These are phyloP conservation scores for Picea sitchensis DNA, from an alignment of 75 land plant species.

Conservation along the genomic window DNA sequence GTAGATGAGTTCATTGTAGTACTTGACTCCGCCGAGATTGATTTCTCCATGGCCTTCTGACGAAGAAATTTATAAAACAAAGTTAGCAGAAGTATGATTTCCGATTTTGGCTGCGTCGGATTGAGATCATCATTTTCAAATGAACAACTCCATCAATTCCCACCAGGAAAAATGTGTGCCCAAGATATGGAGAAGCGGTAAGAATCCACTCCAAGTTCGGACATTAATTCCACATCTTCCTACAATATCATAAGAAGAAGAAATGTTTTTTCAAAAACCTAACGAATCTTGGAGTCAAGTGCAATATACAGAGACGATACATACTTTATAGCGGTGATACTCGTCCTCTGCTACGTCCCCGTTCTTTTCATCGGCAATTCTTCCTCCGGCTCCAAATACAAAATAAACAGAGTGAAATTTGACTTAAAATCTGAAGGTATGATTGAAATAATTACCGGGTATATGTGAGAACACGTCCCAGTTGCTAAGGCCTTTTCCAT, in stretches of 20 bases:
- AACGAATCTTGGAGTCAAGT: not conserved
- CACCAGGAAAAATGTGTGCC: conserved; percentile 59
- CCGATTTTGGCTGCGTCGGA: no score
- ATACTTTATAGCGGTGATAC: conserved; percentile 36
- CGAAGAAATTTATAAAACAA: no score
- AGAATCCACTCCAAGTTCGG: conserved; percentile 50
- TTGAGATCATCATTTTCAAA: no score
- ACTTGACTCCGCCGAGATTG: conserved; percentile 24
- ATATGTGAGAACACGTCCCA: conserved; percentile 44
- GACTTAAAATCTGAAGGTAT: no score
- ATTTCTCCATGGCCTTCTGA: conserved; percentile 25
- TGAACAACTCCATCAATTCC: not conserved
- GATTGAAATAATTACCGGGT: conserved; percentile 20
- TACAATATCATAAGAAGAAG: conserved; percentile 2
- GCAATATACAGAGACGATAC: no score
- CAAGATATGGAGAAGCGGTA: conserved; percentile 70
- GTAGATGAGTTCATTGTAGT: conserved; percentile 35
- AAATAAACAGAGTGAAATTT: not conserved
- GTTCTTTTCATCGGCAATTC: conserved; percentile 30
- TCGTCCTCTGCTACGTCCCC: conserved; percentile 45
- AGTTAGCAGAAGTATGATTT: not conserved
- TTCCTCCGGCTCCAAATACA: conserved; percentile 12
- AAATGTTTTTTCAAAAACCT: not conserved
- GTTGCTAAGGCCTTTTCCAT: conserved; percentile 5
- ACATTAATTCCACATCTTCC: conserved; percentile 53